Percentiles rank a stretch among this genome's conserved stretches.
Evolutionary conservation across 345 rosid genomes (phyloP).

Genomic region (Lumnitzera littorea): DNA sequence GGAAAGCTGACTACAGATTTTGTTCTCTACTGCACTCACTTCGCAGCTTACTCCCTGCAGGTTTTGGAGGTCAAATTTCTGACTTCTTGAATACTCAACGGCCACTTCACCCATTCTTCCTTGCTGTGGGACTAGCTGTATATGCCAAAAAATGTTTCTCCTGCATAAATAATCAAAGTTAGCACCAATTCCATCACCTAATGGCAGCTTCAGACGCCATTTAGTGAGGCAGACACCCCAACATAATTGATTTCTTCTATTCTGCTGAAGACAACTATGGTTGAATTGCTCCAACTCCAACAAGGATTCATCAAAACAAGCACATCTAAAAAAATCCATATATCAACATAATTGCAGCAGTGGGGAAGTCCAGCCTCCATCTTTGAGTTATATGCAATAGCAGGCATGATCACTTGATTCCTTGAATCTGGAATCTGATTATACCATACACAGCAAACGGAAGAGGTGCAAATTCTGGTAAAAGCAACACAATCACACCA

Average conservation of each 20-base stretch:
- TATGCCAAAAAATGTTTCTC: conserved; percentile 19
- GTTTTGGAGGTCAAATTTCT: conserved; percentile 11
- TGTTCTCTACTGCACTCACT: conserved; percentile 11
- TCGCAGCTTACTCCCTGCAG: conserved; percentile 12
- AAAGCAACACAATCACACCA: conserved; percentile 53
- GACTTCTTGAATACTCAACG: conserved; percentile 6
- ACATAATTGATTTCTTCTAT: conserved; percentile 58
- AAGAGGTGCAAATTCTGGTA: conserved; percentile 53
- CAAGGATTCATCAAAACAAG: conserved; percentile 55
- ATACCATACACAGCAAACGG: conserved; percentile 26
- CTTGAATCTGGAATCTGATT: conserved; percentile 46
- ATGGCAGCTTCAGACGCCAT: conserved; percentile 32
- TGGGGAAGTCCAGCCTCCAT: conserved; percentile 48
- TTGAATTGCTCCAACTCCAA: conserved; percentile 49
- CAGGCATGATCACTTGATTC: conserved; percentile 46
- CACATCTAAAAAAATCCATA: conserved; percentile 26
- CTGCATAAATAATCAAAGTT: conserved; percentile 48
- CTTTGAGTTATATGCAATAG: conserved; percentile 31
- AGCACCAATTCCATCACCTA: conserved; percentile 25
- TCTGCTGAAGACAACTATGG: conserved; percentile 57
- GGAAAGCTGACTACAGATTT: background rate
- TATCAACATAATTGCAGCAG: conserved; percentile 31
- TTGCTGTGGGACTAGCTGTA: background rate
- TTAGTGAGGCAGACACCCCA: conserved; percentile 56
- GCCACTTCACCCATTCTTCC: conserved; percentile 7